Evolutionary conservation across 345 rosid genomes (phyloP).

Genomic region (Aquilaria malaccensis): DNA sequence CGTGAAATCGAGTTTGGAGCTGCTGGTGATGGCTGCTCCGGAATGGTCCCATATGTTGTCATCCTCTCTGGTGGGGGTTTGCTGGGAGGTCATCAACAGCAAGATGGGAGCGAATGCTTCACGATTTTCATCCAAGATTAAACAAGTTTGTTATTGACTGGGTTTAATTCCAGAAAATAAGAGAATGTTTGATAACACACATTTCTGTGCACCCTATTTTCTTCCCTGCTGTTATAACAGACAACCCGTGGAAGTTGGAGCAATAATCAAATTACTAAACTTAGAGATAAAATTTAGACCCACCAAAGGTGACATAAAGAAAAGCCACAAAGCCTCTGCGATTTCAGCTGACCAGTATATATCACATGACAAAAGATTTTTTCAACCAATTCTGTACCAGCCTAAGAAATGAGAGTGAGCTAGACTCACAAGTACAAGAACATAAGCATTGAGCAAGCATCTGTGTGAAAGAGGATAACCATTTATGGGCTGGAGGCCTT

Average conservation of each 20-base stretch:
- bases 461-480: neutral
- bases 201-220: neutral
- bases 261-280: no score
- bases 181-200: neutral
- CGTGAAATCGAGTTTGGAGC: slow-evolving; percentile 11
- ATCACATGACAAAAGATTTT: no score
- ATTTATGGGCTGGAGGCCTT: neutral
- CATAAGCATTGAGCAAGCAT: neutral
- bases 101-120: neutral
- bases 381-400: neutral
- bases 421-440: neutral
- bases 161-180: neutral
- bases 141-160: neutral
- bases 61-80: slow-evolving; percentile 9
- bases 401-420: no score
- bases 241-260: no score
- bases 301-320: neutral
- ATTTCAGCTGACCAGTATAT: no score
- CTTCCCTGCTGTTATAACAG: no score
- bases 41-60: slow-evolving; percentile 41
- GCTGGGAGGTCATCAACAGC: neutral
- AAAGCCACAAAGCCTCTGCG: neutral
- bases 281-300: no score
- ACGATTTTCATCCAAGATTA: neutral
- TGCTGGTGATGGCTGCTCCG: slow-evolving; percentile 14